These are phyloP conservation scores for Morella rubra DNA, from an alignment of 306 rosid species.

Conservation along the genomic window DNA sequence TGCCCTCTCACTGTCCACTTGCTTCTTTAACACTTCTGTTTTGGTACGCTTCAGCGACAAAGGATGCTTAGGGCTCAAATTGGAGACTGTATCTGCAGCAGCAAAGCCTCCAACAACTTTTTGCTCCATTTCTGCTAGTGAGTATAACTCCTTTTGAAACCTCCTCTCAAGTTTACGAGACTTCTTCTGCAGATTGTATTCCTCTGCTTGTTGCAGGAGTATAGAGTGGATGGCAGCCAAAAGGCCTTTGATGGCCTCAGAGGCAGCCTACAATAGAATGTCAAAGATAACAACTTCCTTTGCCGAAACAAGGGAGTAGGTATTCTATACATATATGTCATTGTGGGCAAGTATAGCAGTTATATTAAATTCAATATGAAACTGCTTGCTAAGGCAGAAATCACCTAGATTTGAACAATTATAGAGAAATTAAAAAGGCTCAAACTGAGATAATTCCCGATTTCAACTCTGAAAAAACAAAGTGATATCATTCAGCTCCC, in stretches of 20 bases:
- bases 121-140: slow-evolving; percentile 49
- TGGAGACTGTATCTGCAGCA: slow-evolving; percentile 30
- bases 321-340: neutral
- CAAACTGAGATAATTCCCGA: no score
- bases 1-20: slow-evolving; percentile 50
- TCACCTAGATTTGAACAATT: no score
- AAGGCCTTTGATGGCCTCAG: slow-evolving; percentile 70
- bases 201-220: slow-evolving; percentile 59
- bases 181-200: slow-evolving; percentile 54
- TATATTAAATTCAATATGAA: no score
- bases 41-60: slow-evolving; percentile 51
- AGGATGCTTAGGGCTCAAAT: slow-evolving; percentile 64
- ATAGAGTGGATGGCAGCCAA: slow-evolving; percentile 48
- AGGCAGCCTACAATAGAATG: slow-evolving; percentile 48
- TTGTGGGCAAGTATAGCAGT: no score
- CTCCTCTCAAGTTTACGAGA: slow-evolving; percentile 56
- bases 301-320: neutral
- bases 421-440: no score
- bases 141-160: slow-evolving; percentile 47
- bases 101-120: slow-evolving; percentile 35
- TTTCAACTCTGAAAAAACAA: no score
- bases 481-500: no score
- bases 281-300: neutral
- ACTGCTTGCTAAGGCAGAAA: no score
- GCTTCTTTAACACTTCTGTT: slow-evolving; percentile 64